Conservation (phyloP, 768 basidiomycete species). For the Macrolepiota dolichaula region DNA sequence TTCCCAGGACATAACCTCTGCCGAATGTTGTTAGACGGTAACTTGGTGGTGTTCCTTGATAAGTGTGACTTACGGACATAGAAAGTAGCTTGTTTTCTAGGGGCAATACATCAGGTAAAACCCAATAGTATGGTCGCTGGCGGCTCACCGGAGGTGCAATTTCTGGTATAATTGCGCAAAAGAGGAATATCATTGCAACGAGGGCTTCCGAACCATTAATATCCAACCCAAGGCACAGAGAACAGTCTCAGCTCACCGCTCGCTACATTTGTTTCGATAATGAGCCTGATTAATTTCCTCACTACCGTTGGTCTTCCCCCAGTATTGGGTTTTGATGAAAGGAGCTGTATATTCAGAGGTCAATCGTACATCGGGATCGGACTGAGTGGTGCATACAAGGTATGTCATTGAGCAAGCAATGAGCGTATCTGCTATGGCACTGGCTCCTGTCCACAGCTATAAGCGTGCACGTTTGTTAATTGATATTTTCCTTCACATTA, state of each 20-base stretch:
- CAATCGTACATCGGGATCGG: background rate
- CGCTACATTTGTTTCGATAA: constrained; percentile 7
- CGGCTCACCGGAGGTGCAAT: constrained; percentile 7
- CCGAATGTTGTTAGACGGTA: background rate
- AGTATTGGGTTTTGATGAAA: background rate
- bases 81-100: constrained; percentile 9
- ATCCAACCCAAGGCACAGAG: no score
- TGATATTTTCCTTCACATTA: no score
- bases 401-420: constrained; percentile 6
- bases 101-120: background rate
- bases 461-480: background rate
- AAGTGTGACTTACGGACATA: constrained; percentile 7
- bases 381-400: background rate
- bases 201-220: background rate
- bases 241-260: background rate
- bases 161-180: background rate
- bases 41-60: background rate
- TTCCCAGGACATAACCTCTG: constrained; percentile 8
- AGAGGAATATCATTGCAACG: background rate
- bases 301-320: background rate
- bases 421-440: constrained; percentile 5
- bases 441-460: constrained; percentile 4
- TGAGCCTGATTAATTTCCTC: background rate
- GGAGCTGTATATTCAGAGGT: background rate
- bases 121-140: no score